Base-by-base conservation (phyloP, 495 filamentous ascomycete genomes). In the Lophiotrema nucula region DNA sequence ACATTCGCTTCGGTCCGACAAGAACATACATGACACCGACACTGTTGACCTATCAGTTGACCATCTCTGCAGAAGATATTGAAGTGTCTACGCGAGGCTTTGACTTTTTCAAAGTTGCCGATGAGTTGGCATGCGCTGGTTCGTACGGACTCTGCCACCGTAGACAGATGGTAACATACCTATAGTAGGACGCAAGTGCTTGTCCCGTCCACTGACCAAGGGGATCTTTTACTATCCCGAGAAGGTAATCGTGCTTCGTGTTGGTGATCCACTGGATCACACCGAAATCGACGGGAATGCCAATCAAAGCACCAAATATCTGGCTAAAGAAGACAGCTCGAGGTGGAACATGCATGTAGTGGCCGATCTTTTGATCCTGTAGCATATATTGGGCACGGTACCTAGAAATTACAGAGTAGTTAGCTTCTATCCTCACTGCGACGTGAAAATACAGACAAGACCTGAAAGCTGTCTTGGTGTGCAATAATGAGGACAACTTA, bases 181-280 rank as follows among this genome's bases (percentile, higher is more conserved):
- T 80, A 44, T 82, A 72, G 21, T 71, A 79, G 18, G 55, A 62
- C 1, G 72, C 61, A 1, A 83, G 49, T 2, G 49, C 54, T 49
- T 84, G 81, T 4, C 77, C 79, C 0, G 79, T 82, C 81, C 80
- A 84, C 52, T 83, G 81, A 54, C 77, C 74, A 0, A 79, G 71
- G 0, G 79, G 79, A 47, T 84, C 80, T 1, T 62, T 71, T 41
- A 75, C 71, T n/a, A 66, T 68, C 11, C 79, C 80, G 0, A 76
- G 76, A 22, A 84, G 54, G 46, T 80, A 82, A 21, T 80, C 77
- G 27, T 72, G 69, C 58, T 83, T 82, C 2, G 75, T 73, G 55
- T 74, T 69, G 41, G 76, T 47, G 10, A 76, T 71, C 76, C 76
- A 78, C 15, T 70, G 68, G 47, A 77, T 74, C 27, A 73, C 70